Percentiles rank a stretch among this genome's conserved stretches.
Evolutionary conservation across 768 basidiomycete species (phyloP).

Genomic region (Russula virescens): DNA sequence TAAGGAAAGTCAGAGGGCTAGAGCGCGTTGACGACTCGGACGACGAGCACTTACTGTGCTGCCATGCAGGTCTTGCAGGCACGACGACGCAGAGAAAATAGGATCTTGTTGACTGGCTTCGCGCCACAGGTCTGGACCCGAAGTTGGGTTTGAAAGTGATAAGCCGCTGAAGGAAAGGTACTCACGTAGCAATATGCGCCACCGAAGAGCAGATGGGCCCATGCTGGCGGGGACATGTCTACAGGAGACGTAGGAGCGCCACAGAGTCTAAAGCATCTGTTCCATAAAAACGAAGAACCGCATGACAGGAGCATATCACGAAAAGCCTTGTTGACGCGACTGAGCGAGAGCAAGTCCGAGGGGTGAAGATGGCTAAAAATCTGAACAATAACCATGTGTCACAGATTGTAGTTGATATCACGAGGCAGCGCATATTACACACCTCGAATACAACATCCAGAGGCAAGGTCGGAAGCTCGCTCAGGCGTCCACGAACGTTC

Average conservation of each 20-base stretch:
- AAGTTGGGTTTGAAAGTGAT: background rate
- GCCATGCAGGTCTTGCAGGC: slow-evolving; percentile 18
- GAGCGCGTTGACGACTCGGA: background rate
- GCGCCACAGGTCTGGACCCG: slow-evolving; percentile 13
- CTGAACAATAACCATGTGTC: slow-evolving; percentile 19
- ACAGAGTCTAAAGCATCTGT: background rate
- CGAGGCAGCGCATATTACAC: background rate
- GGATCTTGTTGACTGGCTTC: slow-evolving; percentile 10
- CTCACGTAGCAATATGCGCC: slow-evolving; percentile 19
- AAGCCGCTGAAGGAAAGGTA: background rate
- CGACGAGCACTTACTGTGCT: background rate
- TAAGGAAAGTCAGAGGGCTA: background rate
- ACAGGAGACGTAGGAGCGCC: slow-evolving; percentile 9
- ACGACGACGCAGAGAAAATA: slow-evolving; percentile 19
- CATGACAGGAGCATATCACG: slow-evolving; percentile 28
- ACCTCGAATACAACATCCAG: slow-evolving; percentile 32
- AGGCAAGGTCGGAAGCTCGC: slow-evolving; percentile 24
- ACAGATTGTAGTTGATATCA: background rate
- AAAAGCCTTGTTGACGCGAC: slow-evolving; percentile 29
- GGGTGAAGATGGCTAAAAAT: slow-evolving; percentile 31
- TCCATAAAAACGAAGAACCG: slow-evolving; percentile 29
- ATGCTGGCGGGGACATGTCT: slow-evolving; percentile 17
- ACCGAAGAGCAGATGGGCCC: slow-evolving; percentile 18
- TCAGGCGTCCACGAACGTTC: slow-evolving; percentile 12
- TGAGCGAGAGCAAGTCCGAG: slow-evolving; percentile 30